Evolutionary conservation across 2,329 filamentous ascomycete species (phyloP).

Genomic region (Meredithiella fracta): DNA sequence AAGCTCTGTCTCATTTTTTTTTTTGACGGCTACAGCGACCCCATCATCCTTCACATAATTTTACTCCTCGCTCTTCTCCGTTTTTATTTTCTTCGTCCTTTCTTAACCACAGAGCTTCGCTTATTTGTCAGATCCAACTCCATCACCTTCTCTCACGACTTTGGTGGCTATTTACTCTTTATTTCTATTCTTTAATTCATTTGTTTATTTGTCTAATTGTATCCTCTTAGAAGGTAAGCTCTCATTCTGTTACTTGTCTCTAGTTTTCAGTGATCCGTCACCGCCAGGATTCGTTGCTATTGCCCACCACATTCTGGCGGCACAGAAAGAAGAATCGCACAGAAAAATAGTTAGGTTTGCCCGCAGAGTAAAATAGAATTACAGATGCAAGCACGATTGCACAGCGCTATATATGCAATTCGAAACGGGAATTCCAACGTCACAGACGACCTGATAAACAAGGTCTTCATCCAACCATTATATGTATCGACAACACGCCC

Average conservation of each 20-base stretch:
- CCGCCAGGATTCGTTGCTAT: too few relatives aligned
- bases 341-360: background rate
- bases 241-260: too few relatives aligned
- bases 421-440: background rate
- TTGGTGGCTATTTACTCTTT: background rate
- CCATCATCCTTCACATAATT: background rate
- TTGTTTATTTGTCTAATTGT: background rate
- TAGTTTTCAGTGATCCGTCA: too few relatives aligned
- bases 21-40: background rate
- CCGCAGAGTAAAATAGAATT: background rate
- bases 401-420: background rate
- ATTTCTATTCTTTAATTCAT: background rate
- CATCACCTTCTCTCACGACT: background rate
- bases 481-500: too few relatives aligned
- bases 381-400: background rate
- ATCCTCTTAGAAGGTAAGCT: background rate
- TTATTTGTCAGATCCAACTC: background rate
- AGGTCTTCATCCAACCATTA: background rate
- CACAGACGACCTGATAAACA: background rate
- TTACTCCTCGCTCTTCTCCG: background rate
- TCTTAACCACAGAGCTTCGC: background rate
- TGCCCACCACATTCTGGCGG: too few relatives aligned
- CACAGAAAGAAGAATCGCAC: too few relatives aligned
- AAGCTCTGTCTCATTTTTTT: conserved; percentile 6
- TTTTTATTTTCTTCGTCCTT: conserved; percentile 7